Evolutionary conservation across 2,329 filamentous ascomycete species (phyloP).

Genomic region (Trichoderma asperellum): DNA sequence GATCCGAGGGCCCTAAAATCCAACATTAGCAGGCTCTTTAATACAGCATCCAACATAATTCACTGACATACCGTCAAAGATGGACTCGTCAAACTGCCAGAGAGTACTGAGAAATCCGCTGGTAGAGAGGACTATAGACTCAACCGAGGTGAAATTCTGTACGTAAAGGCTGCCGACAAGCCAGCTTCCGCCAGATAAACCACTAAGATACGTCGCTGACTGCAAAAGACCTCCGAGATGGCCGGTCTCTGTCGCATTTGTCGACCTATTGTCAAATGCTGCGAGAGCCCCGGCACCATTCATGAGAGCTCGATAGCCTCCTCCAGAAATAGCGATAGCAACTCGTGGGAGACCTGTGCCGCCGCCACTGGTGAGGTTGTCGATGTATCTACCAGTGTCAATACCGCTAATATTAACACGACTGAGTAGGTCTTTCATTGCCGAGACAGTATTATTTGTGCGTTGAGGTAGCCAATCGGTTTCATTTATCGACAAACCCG

Average conservation of each 20-base stretch:
- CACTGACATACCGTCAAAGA: constrained; percentile 40
- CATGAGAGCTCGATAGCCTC: constrained; percentile 77
- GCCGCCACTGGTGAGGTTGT: constrained; percentile 27
- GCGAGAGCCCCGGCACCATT: constrained; percentile 75
- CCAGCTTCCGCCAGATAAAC: constrained; percentile 77
- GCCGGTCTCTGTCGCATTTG: constrained; percentile 54
- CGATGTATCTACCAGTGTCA: constrained; percentile 31
- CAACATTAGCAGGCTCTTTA: not conserved
- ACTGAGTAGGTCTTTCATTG: constrained; percentile 30
- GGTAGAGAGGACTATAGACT: constrained; percentile 40
- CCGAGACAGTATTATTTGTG: constrained; percentile 30
- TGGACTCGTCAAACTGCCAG: constrained; percentile 45
- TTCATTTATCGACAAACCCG: constrained; percentile 30
- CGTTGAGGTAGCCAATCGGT: constrained; percentile 32
- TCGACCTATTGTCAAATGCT: constrained; percentile 72
- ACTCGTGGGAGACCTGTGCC: constrained; percentile 51
- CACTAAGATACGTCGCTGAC: constrained; percentile 73
- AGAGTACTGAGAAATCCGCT: constrained; percentile 39
- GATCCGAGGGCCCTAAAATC: constrained; percentile 44
- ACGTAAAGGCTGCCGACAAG: constrained; percentile 72
- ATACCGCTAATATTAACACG: constrained; percentile 31
- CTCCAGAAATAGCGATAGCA: constrained; percentile 74
- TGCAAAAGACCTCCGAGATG: constrained; percentile 73
- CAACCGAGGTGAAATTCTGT: constrained; percentile 75
- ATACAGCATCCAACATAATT: not conserved